Evolutionary conservation across 441 rosid species (phyloP).

Genomic region (Metrosideros polymorpha): DNA sequence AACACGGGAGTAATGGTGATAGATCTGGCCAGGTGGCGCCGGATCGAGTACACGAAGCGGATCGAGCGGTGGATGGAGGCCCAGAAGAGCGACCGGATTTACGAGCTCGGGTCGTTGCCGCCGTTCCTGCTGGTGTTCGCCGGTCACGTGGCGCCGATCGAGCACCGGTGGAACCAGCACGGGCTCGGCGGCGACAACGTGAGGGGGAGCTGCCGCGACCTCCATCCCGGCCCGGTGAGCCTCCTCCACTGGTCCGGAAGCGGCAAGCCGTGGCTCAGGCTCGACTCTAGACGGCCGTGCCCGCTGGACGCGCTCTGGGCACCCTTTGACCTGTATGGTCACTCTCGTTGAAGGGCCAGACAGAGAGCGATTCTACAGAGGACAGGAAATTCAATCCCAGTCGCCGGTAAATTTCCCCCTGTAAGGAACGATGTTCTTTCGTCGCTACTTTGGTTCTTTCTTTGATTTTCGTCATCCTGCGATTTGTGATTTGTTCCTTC

Average conservation of each 20-base stretch:
- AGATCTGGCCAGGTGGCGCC: neutral
- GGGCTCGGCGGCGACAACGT: neutral
- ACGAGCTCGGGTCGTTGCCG: neutral
- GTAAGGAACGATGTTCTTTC: neutral
- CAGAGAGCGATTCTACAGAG: neutral
- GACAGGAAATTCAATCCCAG: neutral
- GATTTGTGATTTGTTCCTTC: neutral
- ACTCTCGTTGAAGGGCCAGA: neutral
- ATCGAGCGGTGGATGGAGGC: neutral
- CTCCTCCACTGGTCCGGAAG: neutral
- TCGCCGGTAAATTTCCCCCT: neutral
- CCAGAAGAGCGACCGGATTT: neutral
- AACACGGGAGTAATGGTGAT: neutral
- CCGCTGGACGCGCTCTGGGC: neutral
- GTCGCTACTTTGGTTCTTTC: neutral
- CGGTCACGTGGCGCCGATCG: neutral
- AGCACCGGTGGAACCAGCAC: neutral
- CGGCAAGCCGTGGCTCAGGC: neutral
- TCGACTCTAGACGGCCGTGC: neutral
- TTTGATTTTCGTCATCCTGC: neutral
- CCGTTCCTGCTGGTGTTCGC: neutral
- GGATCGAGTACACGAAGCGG: neutral
- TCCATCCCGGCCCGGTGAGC: neutral
- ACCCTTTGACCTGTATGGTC: neutral
- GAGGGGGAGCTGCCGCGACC: neutral